A percentile compares a stretch with the other conserved stretches of the same genome.
These are phyloP conservation scores for Hypoxylon sp. DNA, from an alignment of 2,329 filamentous ascomycete genomes.

Conservation along the genomic window DNA sequence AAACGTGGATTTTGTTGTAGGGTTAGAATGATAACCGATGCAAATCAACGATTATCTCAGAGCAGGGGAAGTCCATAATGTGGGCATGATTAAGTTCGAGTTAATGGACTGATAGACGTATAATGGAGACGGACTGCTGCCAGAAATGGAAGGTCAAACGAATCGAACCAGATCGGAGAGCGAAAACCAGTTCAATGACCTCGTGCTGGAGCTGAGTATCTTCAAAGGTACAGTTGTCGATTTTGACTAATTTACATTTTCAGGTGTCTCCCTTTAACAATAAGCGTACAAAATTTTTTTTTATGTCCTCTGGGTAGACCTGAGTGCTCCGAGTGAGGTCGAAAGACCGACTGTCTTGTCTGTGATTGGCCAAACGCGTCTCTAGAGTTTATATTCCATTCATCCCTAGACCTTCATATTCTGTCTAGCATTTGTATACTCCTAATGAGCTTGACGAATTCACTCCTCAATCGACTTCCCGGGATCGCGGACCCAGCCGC, in stretches of 20 bases:
- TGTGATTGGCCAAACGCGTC: no score
- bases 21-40: no score
- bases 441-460: slow-evolving; percentile 46
- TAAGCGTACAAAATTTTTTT: no score
- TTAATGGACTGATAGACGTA: slow-evolving; percentile 4
- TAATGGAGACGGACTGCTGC: slow-evolving; percentile 2
- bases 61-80: no score
- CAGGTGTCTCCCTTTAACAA: no score
- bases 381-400: no score
- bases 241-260: slow-evolving; percentile 12
- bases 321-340: background rate
- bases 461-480: slow-evolving; percentile 30
- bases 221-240: background rate
- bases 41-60: no score
- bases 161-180: background rate
- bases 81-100: no score
- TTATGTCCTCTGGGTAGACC: no score
- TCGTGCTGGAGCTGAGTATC: slow-evolving; percentile 10
- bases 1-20: no score
- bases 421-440: slow-evolving; percentile 24
- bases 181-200: slow-evolving; percentile 4
- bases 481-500: slow-evolving; percentile 22
- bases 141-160: slow-evolving; percentile 33
- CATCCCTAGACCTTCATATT: background rate
- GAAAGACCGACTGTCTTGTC: background rate